phyloP scores from a whole-genome alignment of 2,329 filamentous ascomycete genomes.

The Xylaria polymorpha region DNA sequence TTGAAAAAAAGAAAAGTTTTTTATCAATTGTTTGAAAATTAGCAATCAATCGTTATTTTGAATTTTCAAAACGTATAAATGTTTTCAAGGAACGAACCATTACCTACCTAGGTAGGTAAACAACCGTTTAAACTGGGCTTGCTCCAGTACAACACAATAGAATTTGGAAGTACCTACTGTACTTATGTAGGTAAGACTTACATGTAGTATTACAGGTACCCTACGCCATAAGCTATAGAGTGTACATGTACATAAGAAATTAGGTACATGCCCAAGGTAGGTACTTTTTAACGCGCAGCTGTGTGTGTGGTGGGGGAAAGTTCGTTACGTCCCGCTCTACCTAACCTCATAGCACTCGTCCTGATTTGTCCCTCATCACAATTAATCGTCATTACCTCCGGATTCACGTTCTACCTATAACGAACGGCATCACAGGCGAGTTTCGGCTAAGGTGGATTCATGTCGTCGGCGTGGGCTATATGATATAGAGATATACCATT shows the following conservation, averaged over 20 bases:
- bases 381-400: slow-evolving; percentile 5
- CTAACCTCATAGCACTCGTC: slow-evolving; percentile 6
- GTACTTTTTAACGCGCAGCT: neutral
- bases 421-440: slow-evolving; percentile 11
- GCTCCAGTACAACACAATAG: neutral
- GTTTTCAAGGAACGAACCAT: neutral
- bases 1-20: too few relatives aligned
- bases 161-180: neutral
- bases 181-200: too few relatives aligned
- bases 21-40: too few relatives aligned
- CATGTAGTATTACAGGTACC: too few relatives aligned
- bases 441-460: slow-evolving; percentile 10
- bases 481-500: slow-evolving; percentile 6
- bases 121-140: neutral
- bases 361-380: slow-evolving; percentile 4
- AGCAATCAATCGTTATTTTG: too few relatives aligned
- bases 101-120: neutral
- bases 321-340: slow-evolving; percentile 24
- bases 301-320: slow-evolving; percentile 9
- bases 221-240: neutral
- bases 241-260: too few relatives aligned
- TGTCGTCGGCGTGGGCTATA: neutral
- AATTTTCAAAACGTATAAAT: neutral
- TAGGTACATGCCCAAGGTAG: neutral
- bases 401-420: slow-evolving; percentile 1